Evolutionary conservation across 176 grass and related monocot genomes (phyloP), one percentile per base, ranked within the genome.

Genomic region (Cocos nucifera): DNA sequence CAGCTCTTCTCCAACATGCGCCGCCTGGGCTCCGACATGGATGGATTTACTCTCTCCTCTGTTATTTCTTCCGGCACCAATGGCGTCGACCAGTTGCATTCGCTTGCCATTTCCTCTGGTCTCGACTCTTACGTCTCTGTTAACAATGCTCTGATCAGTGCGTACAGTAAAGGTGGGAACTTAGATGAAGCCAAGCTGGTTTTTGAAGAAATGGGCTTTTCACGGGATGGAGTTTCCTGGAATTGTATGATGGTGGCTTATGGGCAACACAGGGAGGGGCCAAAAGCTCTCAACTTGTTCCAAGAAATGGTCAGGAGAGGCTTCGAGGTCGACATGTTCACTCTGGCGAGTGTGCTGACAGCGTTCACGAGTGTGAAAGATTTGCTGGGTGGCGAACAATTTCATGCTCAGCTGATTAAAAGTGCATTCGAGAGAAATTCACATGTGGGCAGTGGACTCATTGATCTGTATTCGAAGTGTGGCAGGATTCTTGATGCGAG

Each of bases 171-270:
- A 53, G 54, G 54, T 5, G 67, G 66, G 48, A 59, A 56, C 25
- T 66, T 81, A 61, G 16, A 49, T 17, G 55, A 55, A 24, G 66
- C 79, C 4, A 61, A 81, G 62, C 30, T 15, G 26, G 49, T 81
- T 4, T 81, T 81, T 5, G 1, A 51, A 15, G 60, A 49, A 16
- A 81, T 71, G 59, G 21, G 4, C 17, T 52, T 17, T 17, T 9
- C 3, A 0, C 49, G 66, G 17, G 74, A 71, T 53, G 66, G 62
- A 24, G 79, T 81, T 39, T 71, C 72, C 4, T 81, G 79, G 79
- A 81, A 81, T 44, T 81, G 79, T 55, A 81, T 81, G 66, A 81
- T 81, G 17, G 72, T 69, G 4, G 79, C 69, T 22, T 81, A 64
- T 12, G 79, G 79, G 22, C 79, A 76, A 12, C 66, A 75, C 18